Conservation (phyloP, 495 filamentous ascomycete species). For the Letharia columbiana region DNA sequence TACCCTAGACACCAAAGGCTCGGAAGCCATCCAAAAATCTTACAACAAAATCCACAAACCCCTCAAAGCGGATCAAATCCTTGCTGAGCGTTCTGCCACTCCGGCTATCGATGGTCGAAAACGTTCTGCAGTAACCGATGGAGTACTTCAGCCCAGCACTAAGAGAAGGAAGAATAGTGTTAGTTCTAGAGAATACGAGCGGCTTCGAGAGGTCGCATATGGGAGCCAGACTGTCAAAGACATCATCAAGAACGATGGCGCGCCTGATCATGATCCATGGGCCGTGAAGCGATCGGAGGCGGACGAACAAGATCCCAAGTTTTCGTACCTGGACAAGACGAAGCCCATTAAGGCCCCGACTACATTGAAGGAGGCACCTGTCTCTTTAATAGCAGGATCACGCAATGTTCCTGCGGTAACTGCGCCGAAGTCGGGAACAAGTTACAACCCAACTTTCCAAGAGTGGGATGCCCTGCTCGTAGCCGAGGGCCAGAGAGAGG, state of each 20-base stretch:
- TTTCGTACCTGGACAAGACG: slow-evolving; percentile 53
- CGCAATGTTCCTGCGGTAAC: slow-evolving; percentile 69
- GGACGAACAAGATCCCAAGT: slow-evolving; percentile 41
- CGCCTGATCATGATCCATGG: slow-evolving; percentile 69
- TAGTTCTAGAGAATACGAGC: slow-evolving; percentile 66
- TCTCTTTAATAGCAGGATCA: slow-evolving; percentile 70
- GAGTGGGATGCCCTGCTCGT: slow-evolving; percentile 72
- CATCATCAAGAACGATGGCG: slow-evolving; percentile 45
- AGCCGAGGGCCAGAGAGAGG: slow-evolving; percentile 64
- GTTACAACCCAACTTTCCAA: slow-evolving; percentile 81
- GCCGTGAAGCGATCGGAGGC: slow-evolving; percentile 37
- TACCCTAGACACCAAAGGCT: slow-evolving; percentile 66
- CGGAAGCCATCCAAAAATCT: slow-evolving; percentile 49
- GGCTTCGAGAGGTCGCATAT: slow-evolving; percentile 69
- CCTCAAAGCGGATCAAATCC: slow-evolving; percentile 83
- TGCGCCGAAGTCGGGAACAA: slow-evolving; percentile 69
- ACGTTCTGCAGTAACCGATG: slow-evolving; percentile 53
- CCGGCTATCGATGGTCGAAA: slow-evolving; percentile 70
- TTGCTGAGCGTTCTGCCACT: slow-evolving; percentile 72
- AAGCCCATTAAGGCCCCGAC: slow-evolving; percentile 62
- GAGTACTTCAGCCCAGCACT: slow-evolving; percentile 54
- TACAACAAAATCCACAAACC: slow-evolving; percentile 59
- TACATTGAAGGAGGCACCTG: slow-evolving; percentile 65
- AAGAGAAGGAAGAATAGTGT: slow-evolving; percentile 75
- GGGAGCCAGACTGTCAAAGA: slow-evolving; percentile 51